Conservation (phyloP, 371 early-diverging fungal genomes). For the Mortierella sp. region DNA sequence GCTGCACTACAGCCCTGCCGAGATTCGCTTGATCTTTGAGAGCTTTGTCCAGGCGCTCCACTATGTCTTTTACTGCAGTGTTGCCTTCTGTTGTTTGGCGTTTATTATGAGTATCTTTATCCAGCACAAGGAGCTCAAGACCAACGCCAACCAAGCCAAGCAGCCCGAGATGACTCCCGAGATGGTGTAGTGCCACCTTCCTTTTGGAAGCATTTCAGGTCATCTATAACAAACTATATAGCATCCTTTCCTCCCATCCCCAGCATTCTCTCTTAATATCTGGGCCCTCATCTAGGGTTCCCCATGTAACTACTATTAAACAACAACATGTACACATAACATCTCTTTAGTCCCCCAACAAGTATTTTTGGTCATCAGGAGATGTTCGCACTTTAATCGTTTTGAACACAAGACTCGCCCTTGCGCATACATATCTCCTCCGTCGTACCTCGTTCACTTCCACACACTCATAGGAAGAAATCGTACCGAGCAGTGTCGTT, state of each 20-base stretch:
- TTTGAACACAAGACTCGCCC: background rate
- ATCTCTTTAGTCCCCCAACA: background rate
- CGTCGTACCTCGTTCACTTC: background rate
- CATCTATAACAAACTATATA: background rate
- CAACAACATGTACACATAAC: background rate
- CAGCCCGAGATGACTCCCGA: slow-evolving; percentile 45
- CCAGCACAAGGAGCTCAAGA: slow-evolving; percentile 42
- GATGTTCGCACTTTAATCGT: background rate
- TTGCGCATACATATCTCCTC: background rate
- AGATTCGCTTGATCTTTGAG: slow-evolving; percentile 15
- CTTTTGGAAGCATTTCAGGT: background rate
- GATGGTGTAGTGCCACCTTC: slow-evolving; percentile 9
- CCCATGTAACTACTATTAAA: background rate
- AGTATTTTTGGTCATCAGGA: background rate
- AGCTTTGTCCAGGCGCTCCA: slow-evolving; percentile 21
- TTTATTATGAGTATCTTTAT: slow-evolving; percentile 30
- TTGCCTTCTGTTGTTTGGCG: slow-evolving; percentile 15
- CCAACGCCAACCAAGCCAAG: slow-evolving; percentile 32
- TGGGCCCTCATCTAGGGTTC: background rate
- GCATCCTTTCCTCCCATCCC: background rate
- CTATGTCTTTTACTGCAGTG: slow-evolving; percentile 25
- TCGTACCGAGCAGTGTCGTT: background rate
- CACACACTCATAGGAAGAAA: background rate
- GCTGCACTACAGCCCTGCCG: background rate
- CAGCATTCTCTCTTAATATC: slow-evolving; percentile 5